Evolutionary conservation across 371 early-diverging fungal genomes (phyloP).

Genomic region (Syncephalastrum monosporum): DNA sequence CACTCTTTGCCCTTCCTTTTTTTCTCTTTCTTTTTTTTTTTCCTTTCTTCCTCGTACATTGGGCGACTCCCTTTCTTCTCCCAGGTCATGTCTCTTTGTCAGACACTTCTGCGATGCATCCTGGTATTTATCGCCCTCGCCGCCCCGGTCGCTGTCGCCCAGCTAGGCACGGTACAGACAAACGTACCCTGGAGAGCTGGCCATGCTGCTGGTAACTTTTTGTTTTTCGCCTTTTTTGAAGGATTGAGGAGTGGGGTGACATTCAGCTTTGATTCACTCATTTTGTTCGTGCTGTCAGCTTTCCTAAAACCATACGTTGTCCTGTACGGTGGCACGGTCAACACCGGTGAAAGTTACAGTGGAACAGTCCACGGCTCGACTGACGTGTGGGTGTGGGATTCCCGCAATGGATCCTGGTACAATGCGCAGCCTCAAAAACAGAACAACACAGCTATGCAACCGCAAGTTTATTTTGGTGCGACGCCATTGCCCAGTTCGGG

Average conservation of each 20-base stretch:
- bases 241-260: not conserved
- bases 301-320: slow-evolving; percentile 37
- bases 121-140: not conserved
- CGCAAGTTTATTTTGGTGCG: slow-evolving; percentile 38
- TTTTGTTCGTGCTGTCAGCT: slow-evolving; percentile 1
- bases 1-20: not conserved
- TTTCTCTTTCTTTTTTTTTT: not conserved
- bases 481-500: slow-evolving; percentile 37
- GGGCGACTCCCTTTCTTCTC: no score
- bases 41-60: not conserved
- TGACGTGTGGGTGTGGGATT: slow-evolving; percentile 45
- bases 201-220: slow-evolving; percentile 41
- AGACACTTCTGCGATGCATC: not conserved
- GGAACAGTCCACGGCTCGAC: slow-evolving; percentile 23
- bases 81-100: not conserved
- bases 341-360: slow-evolving; percentile 17
- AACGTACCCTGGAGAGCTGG: slow-evolving; percentile 50
- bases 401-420: slow-evolving; percentile 46
- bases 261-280: not conserved
- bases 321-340: slow-evolving; percentile 42
- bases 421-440: slow-evolving; percentile 29
- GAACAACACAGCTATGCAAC: slow-evolving; percentile 20
- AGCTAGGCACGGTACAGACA: slow-evolving; percentile 29
- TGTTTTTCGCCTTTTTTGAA: not conserved
- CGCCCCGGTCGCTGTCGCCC: slow-evolving; percentile 5